A percentile compares a stretch with the other conserved stretches of the same genome.
phyloP scores from a whole-genome alignment of 306 rosid species.

The Herpetospermum pedunculosum region DNA sequence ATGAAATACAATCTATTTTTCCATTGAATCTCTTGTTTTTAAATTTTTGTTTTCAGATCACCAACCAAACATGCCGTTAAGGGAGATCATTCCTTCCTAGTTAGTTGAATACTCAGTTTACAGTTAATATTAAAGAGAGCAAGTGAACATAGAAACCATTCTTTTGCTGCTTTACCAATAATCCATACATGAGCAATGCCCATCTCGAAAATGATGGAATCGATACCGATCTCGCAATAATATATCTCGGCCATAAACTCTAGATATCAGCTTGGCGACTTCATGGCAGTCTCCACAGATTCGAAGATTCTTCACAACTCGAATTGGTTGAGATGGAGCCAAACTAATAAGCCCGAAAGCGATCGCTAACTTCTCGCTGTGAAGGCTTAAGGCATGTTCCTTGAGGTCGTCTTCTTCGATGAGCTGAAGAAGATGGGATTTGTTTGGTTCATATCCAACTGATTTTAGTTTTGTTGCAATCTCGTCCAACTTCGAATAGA shows the following conservation, averaged over 20 bases:
- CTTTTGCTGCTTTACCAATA: constrained; percentile 32
- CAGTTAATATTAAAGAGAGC: not conserved
- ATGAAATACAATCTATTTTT: too few relatives aligned
- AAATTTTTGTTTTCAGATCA: too few relatives aligned
- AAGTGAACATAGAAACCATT: not conserved
- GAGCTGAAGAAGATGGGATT: constrained; percentile 38
- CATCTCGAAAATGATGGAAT: constrained; percentile 47
- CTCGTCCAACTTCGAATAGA: constrained; percentile 48
- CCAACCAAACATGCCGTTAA: too few relatives aligned
- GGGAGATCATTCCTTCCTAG: not conserved
- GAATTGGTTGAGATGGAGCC: constrained; percentile 38
- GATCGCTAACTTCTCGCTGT: constrained; percentile 51
- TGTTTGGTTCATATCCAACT: constrained; percentile 38
- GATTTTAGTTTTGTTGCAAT: constrained; percentile 34
- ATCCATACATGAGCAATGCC: constrained; percentile 50
- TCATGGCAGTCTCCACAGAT: constrained; percentile 51
- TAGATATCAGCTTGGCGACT: constrained; percentile 48
- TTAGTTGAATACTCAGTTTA: not conserved
- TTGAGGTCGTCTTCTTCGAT: constrained; percentile 45
- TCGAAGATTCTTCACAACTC: constrained; percentile 56
- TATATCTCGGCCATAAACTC: constrained; percentile 35
- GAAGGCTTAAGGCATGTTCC: constrained; percentile 43
- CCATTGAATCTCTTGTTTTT: too few relatives aligned
- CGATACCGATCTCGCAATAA: constrained; percentile 49
- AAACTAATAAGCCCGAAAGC: constrained; percentile 46